Evolutionary conservation across 2,329 filamentous ascomycete genomes (phyloP), one percentile per base, ranked within the genome.

Genomic region (Cladophialophora bantiana): DNA sequence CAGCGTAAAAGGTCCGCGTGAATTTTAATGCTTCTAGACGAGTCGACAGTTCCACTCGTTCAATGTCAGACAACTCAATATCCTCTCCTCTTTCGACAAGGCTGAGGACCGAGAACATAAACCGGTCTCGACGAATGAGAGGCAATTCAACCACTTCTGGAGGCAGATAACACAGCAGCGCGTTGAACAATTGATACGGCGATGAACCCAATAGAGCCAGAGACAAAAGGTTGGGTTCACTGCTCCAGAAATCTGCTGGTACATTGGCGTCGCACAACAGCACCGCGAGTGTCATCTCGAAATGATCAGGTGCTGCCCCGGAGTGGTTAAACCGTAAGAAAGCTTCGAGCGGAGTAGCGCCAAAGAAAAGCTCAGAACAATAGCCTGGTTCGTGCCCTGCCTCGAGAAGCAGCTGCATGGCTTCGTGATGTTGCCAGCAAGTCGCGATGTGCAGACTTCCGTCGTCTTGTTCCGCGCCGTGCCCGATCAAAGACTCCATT

Each of bases 401-500:
- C 36, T 59, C 18, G 26, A 64, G 53, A 38, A 64, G 62, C 18
- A 52, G 34, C 52, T 58, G 53, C 53, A 64, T 64, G 12, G 62
- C 62, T 32, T 52, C 42, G 20, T 57, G 62, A n/a, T 64, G 34
- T 20, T 64, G 62, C 32, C 26, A 35, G 32, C 53, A 64, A 48
- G 62, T 64, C 31, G 62, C 38, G 34, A 64, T 36, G 26, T 64
- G 62, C 15, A 64, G 53, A 38, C 62, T 64, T 18, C 62, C 62
- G 18, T 64, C 62, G 32, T 64, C 53, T n/a, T 40, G 26, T 18
- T 45, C 15, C 13, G 62, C 62, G 20, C 62, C 62, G 20, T 64
- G 52, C 9, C 18, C 35, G 40, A 64, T 52, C 32, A 64, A 34
- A 5, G 13, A 31, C n/a, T 36, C 31, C 42, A 64, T 58, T 18